Evolutionary conservation across 306 rosid genomes (phyloP).

Genomic region (Acacia melanoxylon): DNA sequence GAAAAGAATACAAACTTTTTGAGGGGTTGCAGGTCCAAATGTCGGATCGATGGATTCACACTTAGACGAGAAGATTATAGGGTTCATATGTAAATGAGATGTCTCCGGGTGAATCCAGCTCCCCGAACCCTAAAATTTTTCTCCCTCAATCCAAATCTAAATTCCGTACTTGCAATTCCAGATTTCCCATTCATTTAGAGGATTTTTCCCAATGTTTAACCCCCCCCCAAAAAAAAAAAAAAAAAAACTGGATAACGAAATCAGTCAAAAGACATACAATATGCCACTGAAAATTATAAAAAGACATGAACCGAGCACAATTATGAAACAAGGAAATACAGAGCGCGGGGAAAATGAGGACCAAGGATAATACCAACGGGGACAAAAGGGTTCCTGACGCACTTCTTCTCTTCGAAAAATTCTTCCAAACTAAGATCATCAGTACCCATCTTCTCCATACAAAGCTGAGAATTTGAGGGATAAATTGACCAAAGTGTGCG

Average conservation of each 20-base stretch:
- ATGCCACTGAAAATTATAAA: neutral
- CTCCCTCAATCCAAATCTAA: neutral
- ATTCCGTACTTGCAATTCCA: neutral
- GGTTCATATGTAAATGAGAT: neutral
- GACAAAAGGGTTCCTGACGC: conserved; percentile 77
- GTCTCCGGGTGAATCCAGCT: neutral
- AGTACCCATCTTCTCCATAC: conserved; percentile 43
- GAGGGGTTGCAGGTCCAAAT: neutral
- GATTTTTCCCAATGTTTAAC: no score
- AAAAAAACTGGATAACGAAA: neutral
- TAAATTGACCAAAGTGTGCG: conserved; percentile 12
- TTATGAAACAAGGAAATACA: neutral
- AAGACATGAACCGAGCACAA: neutral
- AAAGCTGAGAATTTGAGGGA: neutral
- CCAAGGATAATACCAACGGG: conserved; percentile 62
- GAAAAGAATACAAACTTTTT: neutral
- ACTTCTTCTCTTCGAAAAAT: conserved; percentile 66
- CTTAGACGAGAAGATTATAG: neutral
- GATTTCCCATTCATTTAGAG: conserved; percentile 4
- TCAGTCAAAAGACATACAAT: neutral
- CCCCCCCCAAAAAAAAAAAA: no score
- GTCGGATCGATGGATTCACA: neutral
- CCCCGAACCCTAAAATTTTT: neutral
- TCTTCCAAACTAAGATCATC: conserved; percentile 58
- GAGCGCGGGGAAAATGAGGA: neutral